A percentile compares a stretch with the other conserved stretches of the same genome.
Conservation (phyloP, 164 flowering plant species). For the Piper longum region DNA sequence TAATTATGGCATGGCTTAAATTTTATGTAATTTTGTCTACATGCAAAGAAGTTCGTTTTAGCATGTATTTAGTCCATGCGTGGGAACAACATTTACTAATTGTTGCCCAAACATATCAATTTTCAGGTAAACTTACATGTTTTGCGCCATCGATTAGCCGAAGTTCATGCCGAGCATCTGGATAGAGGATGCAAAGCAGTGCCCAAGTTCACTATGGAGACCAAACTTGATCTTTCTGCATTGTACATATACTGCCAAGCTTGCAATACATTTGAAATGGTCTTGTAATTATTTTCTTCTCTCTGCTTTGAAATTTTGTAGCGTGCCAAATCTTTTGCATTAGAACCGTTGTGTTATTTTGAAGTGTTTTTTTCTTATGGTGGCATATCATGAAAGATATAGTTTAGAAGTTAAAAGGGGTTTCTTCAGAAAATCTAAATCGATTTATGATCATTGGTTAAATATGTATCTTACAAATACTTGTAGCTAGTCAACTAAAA, state of each 20-base stretch:
- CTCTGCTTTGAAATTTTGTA: neutral
- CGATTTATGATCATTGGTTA: too few species aligned
- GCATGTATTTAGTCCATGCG: too few species aligned
- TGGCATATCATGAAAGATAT: neutral
- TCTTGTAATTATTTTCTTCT: conserved; percentile 22
- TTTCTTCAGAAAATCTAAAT: too few species aligned
- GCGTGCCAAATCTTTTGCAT: neutral
- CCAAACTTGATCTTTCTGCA: conserved; percentile 58
- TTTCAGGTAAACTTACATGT: conserved; percentile 53
- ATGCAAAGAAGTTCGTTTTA: too few species aligned
- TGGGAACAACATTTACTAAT: too few species aligned
- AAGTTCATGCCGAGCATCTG: conserved; percentile 66
- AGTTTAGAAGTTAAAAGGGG: neutral
- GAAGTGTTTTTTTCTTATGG: neutral
- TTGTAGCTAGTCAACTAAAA: too few species aligned
- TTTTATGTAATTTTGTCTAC: too few species aligned
- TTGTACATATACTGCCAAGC: conserved; percentile 52
- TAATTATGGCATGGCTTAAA: neutral
- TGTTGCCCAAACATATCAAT: neutral
- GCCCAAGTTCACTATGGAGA: conserved; percentile 61
- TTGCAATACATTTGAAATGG: conserved; percentile 66
- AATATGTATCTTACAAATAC: too few species aligned
- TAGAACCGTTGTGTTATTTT: neutral
- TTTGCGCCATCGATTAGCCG: conserved; percentile 44
- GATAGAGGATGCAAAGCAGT: conserved; percentile 64